Percentiles rank a stretch among this genome's conserved stretches.
Conservation (phyloP, 768 basidiomycete species). For the Phaeotremella skinneri region DNA sequence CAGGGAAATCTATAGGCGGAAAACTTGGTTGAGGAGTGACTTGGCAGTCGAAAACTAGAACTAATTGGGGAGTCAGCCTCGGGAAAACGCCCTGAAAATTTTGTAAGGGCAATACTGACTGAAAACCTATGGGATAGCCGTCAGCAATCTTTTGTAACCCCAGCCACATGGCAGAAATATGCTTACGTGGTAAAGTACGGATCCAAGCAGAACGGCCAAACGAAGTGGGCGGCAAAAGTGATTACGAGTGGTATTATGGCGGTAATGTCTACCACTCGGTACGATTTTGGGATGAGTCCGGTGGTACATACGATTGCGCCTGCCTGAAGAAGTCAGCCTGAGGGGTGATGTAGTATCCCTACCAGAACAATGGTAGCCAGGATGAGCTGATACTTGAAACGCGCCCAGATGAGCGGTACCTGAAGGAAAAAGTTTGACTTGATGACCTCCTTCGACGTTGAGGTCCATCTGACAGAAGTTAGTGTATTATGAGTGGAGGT, state of each 20-base stretch:
- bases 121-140: too few species aligned
- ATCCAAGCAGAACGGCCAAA: slow-evolving; percentile 71
- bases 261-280: slow-evolving; percentile 68
- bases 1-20: too few species aligned
- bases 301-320: slow-evolving; percentile 60
- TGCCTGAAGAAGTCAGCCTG: slow-evolving; percentile 26
- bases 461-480: slow-evolving; percentile 43
- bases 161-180: too few species aligned
- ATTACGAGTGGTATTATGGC: slow-evolving; percentile 70
- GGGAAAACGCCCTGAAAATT: too few species aligned
- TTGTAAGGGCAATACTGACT: too few species aligned
- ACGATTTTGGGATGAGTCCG: slow-evolving; percentile 60
- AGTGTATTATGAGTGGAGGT: too few species aligned
- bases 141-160: too few species aligned
- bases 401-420: slow-evolving; percentile 72
- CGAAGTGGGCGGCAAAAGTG: slow-evolving; percentile 37
- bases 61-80: too few species aligned
- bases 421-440: slow-evolving; percentile 83
- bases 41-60: too few species aligned
- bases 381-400: slow-evolving; percentile 64
- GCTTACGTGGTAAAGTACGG: slow-evolving; percentile 44
- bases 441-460: slow-evolving; percentile 79
- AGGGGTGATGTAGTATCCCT: background rate
- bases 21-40: too few species aligned
- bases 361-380: slow-evolving; percentile 51